Evolutionary conservation across 2,329 filamentous ascomycete species (phyloP), one percentile per base, ranked within the genome.

Genomic region (Chaetomium strumarium): DNA sequence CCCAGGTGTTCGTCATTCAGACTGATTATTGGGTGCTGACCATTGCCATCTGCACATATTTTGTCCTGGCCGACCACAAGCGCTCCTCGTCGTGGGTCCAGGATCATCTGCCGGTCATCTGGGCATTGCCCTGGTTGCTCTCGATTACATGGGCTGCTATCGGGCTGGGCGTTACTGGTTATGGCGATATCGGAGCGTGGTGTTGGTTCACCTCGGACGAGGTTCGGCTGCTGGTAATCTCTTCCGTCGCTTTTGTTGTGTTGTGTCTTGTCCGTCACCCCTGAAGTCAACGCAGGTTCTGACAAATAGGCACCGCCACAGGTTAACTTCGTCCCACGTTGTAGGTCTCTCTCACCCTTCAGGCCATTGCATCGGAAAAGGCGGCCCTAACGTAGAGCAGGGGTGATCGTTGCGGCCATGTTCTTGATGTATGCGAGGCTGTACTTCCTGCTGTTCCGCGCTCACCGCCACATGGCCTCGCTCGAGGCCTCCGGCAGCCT

Each of bases 11-110:
- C 48, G 70, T 74, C 29, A 65, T 72, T 1, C 71, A 73, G 55
- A 73, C 70, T 11, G 70, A 73, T 57, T 73, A 72, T 49, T 74
- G 71, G 71, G 67, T 74, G 8, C 52, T 74, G 2, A 53, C 62
- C n/a, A 72, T 74, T 40, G 70, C 71, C 2, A 46, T 70, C 7
- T 72, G 65, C 58, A 73, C 71, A 0, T 74, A 67, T 49, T 62
- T 72, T 1, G 68, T 73, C 33, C 62, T 74, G 16, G 66, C 68
- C 12, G 70, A 69, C 48, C 63, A 68, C 49, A 72, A 67, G 47
- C 55, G 59, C 14, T 58, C 61, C 20, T 66, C 68, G 5, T 57
- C 57, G 12, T 73, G 70, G 69, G 63, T 72, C 2, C 68, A 72
- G 52, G 57, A 63, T 11, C 64, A 72, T 51, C 58, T 60, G 14